Evolutionary conservation across 192 early-diverging fungal species (phyloP).

Genomic region (Coemansia sp.): DNA sequence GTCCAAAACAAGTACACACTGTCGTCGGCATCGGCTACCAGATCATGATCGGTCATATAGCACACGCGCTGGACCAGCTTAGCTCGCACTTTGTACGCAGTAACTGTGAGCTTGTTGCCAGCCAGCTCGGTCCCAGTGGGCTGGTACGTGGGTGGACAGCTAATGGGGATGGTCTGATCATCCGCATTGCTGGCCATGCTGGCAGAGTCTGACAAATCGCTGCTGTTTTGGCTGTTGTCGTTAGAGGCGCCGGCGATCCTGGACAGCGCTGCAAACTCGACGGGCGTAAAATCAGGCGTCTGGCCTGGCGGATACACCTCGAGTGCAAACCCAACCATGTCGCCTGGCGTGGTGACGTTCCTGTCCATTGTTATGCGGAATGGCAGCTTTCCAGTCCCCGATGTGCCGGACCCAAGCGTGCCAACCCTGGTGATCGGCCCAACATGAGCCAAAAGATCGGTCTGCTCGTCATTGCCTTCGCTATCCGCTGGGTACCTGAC

Average conservation of each 20-base stretch:
- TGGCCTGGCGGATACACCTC: conserved; percentile 8
- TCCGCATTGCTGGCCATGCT: not conserved
- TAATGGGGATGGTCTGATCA: not conserved
- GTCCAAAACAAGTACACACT: conserved; percentile 32
- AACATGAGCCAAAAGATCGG: not conserved
- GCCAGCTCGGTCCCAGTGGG: not conserved
- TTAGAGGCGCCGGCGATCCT: not conserved
- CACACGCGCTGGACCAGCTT: conserved; percentile 29
- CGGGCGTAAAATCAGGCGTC: conserved; percentile 1
- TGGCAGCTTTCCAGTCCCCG: conserved; percentile 1
- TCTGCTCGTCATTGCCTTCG: not conserved
- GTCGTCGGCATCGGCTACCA: conserved; percentile 14
- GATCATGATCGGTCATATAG: conserved; percentile 16
- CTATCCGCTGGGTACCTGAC: not conserved
- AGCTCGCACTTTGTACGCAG: conserved; percentile 20
- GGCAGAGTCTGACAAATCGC: not conserved
- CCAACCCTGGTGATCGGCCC: conserved; percentile 8
- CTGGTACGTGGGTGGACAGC: conserved; percentile 1
- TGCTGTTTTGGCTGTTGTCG: not conserved
- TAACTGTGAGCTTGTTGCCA: conserved; percentile 1
- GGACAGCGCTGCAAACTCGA: conserved; percentile 10
- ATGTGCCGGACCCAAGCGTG: conserved; percentile 2
- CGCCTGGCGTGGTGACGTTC: conserved; percentile 10
- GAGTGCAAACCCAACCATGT: conserved; percentile 5
- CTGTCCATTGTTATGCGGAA: conserved; percentile 16